phyloP scores from a whole-genome alignment of 805 yeast species.

The Saccharomyces cerevisiae region DNA sequence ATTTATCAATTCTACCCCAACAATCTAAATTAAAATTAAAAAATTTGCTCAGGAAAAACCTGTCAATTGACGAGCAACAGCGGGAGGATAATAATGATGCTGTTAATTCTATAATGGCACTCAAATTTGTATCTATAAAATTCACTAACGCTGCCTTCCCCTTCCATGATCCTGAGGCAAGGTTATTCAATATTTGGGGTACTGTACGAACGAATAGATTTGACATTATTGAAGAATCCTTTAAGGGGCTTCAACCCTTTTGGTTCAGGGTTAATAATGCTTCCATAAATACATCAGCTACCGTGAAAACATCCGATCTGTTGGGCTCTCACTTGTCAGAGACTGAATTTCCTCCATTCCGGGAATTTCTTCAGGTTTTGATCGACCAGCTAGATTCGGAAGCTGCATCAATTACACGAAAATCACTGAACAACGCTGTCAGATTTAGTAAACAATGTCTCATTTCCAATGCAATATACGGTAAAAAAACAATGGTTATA shows the following conservation, averaged over 20 bases:
- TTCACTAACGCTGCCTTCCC: conserved; percentile 56
- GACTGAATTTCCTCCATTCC: conserved; percentile 48
- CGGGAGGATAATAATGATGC: conserved; percentile 18
- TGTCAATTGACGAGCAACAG: conserved; percentile 29
- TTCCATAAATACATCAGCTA: conserved; percentile 34
- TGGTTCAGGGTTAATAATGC: conserved; percentile 56
- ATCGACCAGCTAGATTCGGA: conserved; percentile 19
- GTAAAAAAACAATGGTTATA: conserved; percentile 45
- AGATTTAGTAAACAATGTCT: conserved; percentile 50
- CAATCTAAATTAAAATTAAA: conserved; percentile 38
- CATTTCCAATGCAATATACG: conserved; percentile 56
- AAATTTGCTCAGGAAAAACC: conserved; percentile 28
- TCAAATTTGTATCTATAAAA: conserved; percentile 58
- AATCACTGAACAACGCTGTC: conserved; percentile 37
- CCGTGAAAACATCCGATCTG: conserved; percentile 37
- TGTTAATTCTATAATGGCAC: conserved; percentile 34
- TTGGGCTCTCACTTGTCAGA: conserved; percentile 34
- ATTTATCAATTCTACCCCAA: conserved; percentile 35
- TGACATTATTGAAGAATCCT: conserved; percentile 74
- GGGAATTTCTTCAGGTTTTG: conserved; percentile 31
- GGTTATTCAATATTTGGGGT: conserved; percentile 62
- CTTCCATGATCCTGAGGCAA: conserved; percentile 58
- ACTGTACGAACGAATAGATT: conserved; percentile 48
- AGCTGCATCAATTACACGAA: conserved; percentile 23
- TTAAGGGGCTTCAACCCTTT: conserved; percentile 73